phyloP scores from a whole-genome alignment of 1,284 basidiomycete species.

The Puccinia triticina region DNA sequence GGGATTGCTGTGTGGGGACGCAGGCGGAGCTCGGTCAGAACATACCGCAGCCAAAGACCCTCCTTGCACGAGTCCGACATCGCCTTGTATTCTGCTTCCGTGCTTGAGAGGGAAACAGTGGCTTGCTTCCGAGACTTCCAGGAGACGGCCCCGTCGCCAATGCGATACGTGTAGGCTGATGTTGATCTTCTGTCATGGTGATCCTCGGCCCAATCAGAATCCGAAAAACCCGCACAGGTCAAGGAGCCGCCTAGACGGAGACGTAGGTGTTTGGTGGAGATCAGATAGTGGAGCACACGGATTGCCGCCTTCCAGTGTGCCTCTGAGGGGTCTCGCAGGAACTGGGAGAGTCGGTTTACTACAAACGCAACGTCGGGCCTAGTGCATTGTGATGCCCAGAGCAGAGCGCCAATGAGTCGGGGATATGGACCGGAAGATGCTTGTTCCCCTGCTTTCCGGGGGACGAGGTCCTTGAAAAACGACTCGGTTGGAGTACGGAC shows the following conservation, averaged over 20 bases:
- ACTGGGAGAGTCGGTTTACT: conserved; percentile 25
- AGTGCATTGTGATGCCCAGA: too few species aligned
- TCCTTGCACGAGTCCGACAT: too few species aligned
- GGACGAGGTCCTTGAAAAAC: too few species aligned
- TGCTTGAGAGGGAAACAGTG: too few species aligned
- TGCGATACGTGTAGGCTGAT: too few species aligned
- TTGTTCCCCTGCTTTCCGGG: neutral
- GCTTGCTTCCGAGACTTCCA: too few species aligned
- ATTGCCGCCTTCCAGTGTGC: conserved; percentile 22
- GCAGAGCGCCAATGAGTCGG: neutral
- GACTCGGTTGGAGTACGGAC: neutral
- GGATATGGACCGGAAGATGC: neutral
- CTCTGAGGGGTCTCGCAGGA: neutral
- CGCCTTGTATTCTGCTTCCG: too few species aligned
- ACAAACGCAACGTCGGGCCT: conserved; percentile 14
- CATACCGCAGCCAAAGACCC: too few species aligned
- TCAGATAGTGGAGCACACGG: neutral
- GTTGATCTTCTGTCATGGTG: too few species aligned
- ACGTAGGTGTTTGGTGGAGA: neutral
- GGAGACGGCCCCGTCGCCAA: too few species aligned
- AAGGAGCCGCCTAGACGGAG: neutral
- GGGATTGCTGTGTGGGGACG: neutral
- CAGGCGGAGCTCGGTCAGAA: neutral
- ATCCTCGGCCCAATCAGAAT: too few species aligned
- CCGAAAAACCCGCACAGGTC: too few species aligned